A percentile compares a stretch with the other conserved stretches of the same genome.
Evolutionary conservation across 2,329 filamentous ascomycete species (phyloP).

Genomic region (Graphilbum sp.): DNA sequence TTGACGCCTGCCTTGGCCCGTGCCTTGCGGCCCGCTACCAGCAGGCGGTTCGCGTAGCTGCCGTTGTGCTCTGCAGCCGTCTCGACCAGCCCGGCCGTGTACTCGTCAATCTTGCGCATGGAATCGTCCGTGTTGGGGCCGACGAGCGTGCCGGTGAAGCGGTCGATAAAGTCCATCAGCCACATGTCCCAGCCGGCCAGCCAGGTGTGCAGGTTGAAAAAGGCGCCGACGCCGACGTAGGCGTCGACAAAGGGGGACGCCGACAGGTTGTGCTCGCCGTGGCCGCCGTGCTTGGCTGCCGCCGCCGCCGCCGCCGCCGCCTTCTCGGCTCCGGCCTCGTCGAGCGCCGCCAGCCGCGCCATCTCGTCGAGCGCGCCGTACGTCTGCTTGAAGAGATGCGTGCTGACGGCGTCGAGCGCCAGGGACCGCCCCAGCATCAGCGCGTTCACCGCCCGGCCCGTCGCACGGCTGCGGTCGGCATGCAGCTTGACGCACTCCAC

Average conservation of each 20-base stretch:
- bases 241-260: slow-evolving; percentile 7
- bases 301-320: too few species aligned
- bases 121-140: background rate
- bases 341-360: background rate
- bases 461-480: background rate
- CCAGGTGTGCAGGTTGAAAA: slow-evolving; percentile 5
- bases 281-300: too few species aligned
- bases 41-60: slow-evolving; percentile 5
- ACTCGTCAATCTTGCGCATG: slow-evolving; percentile 4
- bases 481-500: background rate
- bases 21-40: background rate
- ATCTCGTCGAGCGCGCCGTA: slow-evolving; percentile 3
- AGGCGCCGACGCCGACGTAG: slow-evolving; percentile 7
- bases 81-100: slow-evolving; percentile 1
- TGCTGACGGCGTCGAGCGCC: slow-evolving; percentile 6
- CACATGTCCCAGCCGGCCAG: slow-evolving; percentile 2
- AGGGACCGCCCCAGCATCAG: slow-evolving; percentile 2
- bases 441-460: slow-evolving; percentile 1
- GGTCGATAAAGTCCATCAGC: slow-evolving; percentile 4
- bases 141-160: slow-evolving; percentile 2
- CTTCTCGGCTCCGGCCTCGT: background rate
- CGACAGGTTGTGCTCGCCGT: slow-evolving; percentile 1
- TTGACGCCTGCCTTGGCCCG: background rate
- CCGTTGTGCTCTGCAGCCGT: background rate
- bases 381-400: slow-evolving; percentile 4